A percentile compares a stretch with the other conserved stretches of the same genome.
Conservation (phyloP, 345 rosid species). For the Pistacia atlantica region DNA sequence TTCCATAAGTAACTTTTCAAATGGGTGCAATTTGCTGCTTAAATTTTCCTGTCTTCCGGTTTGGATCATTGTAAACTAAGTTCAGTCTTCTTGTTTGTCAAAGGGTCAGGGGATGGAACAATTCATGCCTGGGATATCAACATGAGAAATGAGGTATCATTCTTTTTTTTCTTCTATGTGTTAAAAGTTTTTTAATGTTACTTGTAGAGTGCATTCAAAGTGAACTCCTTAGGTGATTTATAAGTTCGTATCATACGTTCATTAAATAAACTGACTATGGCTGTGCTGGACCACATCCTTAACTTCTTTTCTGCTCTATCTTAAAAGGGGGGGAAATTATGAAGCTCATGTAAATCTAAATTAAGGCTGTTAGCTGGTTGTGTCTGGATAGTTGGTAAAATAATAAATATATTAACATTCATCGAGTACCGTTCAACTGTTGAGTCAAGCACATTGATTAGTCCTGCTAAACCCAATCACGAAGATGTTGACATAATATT, state of each 20-base stretch:
- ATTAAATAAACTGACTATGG: neutral
- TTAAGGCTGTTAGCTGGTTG: neutral
- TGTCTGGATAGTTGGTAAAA: too few species aligned
- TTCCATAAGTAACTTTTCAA: neutral
- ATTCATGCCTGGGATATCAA: slow-evolving; percentile 91
- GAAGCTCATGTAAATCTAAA: neutral
- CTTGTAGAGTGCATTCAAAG: neutral
- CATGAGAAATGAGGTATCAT: slow-evolving; percentile 67
- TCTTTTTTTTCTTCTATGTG: neutral
- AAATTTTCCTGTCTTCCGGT: neutral
- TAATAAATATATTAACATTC: neutral
- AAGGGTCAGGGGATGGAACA: slow-evolving; percentile 96
- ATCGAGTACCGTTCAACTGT: neutral
- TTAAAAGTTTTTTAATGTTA: neutral
- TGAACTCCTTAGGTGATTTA: neutral
- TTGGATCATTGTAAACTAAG: neutral
- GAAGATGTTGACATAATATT: too few species aligned
- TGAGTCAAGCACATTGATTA: neutral
- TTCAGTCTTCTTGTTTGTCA: slow-evolving; percentile 8
- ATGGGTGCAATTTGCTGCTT: neutral
- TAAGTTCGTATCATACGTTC: neutral
- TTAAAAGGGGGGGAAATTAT: neutral
- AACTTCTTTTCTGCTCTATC: neutral
- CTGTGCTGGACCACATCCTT: neutral
- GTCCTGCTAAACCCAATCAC: neutral